phyloP scores from a whole-genome alignment of 2,329 filamentous ascomycete genomes.

The Pleomassaria siparia region DNA sequence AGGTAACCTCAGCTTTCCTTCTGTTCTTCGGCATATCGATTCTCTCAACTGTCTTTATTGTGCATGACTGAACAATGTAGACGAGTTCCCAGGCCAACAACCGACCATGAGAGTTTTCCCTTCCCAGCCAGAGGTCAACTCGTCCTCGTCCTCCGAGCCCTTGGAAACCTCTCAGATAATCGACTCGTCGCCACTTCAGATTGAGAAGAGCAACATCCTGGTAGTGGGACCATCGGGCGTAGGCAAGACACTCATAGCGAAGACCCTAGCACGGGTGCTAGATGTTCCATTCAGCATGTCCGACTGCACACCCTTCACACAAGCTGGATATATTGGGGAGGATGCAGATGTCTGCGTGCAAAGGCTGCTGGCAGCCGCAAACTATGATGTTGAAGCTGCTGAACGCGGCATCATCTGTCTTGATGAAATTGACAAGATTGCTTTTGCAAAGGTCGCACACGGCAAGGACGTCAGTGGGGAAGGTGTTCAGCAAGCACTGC shows the following conservation, averaged over 20 bases:
- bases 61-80: conserved; percentile 44
- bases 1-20: conserved; percentile 53
- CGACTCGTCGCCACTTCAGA: conserved; percentile 65
- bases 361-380: conserved; percentile 82
- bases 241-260: conserved; percentile 94
- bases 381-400: conserved; percentile 80
- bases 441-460: conserved; percentile 80
- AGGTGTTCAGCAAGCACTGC: conserved; percentile 90
- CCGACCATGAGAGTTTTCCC: conserved; percentile 48
- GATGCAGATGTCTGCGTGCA: conserved; percentile 97
- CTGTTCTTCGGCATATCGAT: conserved; percentile 10
- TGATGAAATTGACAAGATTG: conserved; percentile 97
- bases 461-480: conserved; percentile 95
- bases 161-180: conserved; percentile 47
- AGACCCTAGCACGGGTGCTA: conserved; percentile 87
- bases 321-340: conserved; percentile 96
- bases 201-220: conserved; percentile 95
- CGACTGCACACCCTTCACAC: conserved; percentile 93
- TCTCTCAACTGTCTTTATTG: conserved; percentile 9
- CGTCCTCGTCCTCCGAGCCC: conserved; percentile 19
- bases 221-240: conserved; percentile 91
- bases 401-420: conserved; percentile 94
- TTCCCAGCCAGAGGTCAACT: conserved; percentile 22
- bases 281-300: conserved; percentile 95
- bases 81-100: conserved; percentile 65